These are phyloP conservation scores for Zygosaccharomyces lentus DNA, from an alignment of 805 yeast species.

Conservation along the genomic window DNA sequence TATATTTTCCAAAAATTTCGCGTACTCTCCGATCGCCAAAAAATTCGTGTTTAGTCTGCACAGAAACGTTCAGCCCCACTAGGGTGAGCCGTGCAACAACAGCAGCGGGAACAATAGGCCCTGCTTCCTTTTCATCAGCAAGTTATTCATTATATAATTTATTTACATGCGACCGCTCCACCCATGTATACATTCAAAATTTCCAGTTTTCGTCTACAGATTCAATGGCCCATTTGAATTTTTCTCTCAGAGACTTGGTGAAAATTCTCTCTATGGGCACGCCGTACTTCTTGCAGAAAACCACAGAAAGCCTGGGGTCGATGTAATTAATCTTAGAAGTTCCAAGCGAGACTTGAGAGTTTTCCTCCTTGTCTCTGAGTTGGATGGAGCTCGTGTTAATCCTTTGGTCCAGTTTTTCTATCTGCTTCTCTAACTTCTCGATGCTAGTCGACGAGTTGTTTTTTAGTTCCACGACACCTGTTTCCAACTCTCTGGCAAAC, in stretches of 20 bases:
- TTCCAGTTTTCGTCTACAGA: conserved; percentile 85
- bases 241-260: conserved; percentile 85
- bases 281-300: conserved; percentile 76
- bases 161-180: not conserved
- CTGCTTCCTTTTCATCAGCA: not conserved
- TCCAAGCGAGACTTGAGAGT: conserved; percentile 86
- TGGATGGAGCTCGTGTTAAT: conserved; percentile 66
- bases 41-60: conserved; percentile 1
- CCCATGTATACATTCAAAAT: conserved; percentile 42
- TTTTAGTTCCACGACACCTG: conserved; percentile 56
- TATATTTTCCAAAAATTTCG: not conserved
- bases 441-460: conserved; percentile 47
- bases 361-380: conserved; percentile 88
- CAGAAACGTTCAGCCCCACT: not conserved
- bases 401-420: conserved; percentile 67
- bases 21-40: conserved; percentile 3
- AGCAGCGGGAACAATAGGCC: not conserved
- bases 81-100: not conserved
- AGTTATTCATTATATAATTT: not conserved
- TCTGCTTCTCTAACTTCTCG: conserved; percentile 68
- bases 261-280: conserved; percentile 92
- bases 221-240: conserved; percentile 94
- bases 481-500: conserved; percentile 53
- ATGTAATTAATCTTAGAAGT: conserved; percentile 93
- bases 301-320: conserved; percentile 87